Evolutionary conservation across 768 basidiomycete species (phyloP).

Genomic region (Boletus rufocinnamomeus): DNA sequence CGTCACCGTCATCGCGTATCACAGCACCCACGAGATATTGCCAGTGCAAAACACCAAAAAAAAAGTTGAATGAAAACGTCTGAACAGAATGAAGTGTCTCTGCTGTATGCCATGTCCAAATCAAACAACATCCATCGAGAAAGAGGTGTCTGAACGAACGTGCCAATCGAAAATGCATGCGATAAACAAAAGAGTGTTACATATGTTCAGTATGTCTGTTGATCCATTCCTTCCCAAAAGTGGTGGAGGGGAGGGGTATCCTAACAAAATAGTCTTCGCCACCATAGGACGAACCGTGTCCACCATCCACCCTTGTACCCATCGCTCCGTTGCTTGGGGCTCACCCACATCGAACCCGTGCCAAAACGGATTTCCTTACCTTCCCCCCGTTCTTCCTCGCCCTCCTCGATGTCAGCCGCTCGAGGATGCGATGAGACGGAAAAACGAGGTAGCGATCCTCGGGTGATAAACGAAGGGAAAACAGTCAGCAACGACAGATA

Average conservation of each 20-base stretch:
- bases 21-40: neutral
- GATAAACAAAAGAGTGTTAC: constrained; percentile 37
- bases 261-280: constrained; percentile 76
- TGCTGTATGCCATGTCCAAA: constrained; percentile 25
- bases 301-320: constrained; percentile 81
- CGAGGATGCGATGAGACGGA: constrained; percentile 41
- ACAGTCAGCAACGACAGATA: constrained; percentile 63
- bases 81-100: constrained; percentile 4
- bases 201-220: constrained; percentile 35
- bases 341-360: constrained; percentile 84
- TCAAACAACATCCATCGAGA: constrained; percentile 26
- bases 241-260: constrained; percentile 17
- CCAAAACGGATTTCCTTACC: constrained; percentile 67
- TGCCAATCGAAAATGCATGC: constrained; percentile 21
- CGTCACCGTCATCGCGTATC: neutral
- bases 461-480: constrained; percentile 78
- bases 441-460: constrained; percentile 74
- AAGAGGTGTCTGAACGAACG: constrained; percentile 29
- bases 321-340: constrained; percentile 54
- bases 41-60: neutral
- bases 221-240: constrained; percentile 6
- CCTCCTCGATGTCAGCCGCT: constrained; percentile 68
- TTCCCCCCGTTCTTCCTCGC: constrained; percentile 55
- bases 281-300: constrained; percentile 79
- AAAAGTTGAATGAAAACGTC: neutral